Evolutionary conservation across 441 rosid species (phyloP).

Genomic region (Codiaeum variegatum): DNA sequence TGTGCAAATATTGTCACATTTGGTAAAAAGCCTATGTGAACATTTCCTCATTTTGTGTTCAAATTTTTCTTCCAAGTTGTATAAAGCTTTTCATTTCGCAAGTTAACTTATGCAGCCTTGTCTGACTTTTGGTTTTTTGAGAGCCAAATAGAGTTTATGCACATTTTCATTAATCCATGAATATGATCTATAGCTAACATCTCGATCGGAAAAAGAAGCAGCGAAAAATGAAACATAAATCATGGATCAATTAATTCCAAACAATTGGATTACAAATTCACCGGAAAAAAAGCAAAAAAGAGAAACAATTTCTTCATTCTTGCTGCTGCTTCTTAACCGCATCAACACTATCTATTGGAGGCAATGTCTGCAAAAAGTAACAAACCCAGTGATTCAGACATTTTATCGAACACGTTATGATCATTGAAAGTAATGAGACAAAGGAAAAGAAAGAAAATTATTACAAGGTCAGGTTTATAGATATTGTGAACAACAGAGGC

Average conservation of each 20-base stretch:
- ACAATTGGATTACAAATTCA: neutral
- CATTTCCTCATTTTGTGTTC: constrained; percentile 25
- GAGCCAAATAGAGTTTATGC: too few relatives aligned
- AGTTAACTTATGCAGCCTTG: constrained; percentile 12
- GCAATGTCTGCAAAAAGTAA: constrained; percentile 38
- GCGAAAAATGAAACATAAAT: too few relatives aligned
- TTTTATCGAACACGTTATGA: constrained; percentile 18
- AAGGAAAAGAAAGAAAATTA: neutral
- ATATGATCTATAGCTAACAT: too few relatives aligned
- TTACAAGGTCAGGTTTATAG: constrained; percentile 55
- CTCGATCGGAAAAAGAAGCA: too few relatives aligned
- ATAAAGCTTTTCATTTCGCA: constrained; percentile 14
- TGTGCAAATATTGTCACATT: constrained; percentile 45
- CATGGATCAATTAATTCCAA: neutral
- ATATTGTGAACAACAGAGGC: constrained; percentile 68
- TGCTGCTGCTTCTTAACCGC: constrained; percentile 23
- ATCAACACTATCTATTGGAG: constrained; percentile 39
- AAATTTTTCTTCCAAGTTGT: constrained; percentile 7
- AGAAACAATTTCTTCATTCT: neutral
- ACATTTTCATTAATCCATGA: too few relatives aligned
- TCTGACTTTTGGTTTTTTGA: neutral
- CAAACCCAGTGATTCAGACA: neutral
- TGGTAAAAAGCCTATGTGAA: constrained; percentile 51
- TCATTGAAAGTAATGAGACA: neutral
- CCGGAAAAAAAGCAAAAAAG: neutral